phyloP scores from a whole-genome alignment of 2,329 filamentous ascomycete species.

The Fusarium pseudograminearum region DNA sequence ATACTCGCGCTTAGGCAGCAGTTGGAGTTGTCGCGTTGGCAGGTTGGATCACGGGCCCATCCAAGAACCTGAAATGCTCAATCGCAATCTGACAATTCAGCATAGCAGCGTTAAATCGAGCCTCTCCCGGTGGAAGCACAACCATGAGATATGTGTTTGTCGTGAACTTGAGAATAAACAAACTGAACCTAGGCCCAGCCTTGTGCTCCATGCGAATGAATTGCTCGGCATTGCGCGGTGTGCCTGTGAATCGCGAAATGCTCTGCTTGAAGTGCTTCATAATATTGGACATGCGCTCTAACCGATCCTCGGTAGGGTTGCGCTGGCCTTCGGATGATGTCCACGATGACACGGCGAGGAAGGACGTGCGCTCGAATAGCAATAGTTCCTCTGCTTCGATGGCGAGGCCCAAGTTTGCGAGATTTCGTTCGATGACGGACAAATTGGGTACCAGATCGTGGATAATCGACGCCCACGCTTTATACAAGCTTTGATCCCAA shows the following conservation, averaged over 20 bases:
- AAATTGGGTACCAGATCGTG: constrained; percentile 98
- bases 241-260: constrained; percentile 79
- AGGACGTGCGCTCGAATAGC: constrained; percentile 94
- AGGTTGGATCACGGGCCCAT: constrained; percentile 57
- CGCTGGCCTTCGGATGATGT: constrained; percentile 77
- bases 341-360: constrained; percentile 95
- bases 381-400: constrained; percentile 95
- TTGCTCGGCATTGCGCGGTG: constrained; percentile 83
- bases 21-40: constrained; percentile 14
- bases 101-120: constrained; percentile 89
- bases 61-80: constrained; percentile 79
- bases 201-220: constrained; percentile 86
- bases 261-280: constrained; percentile 98
- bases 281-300: constrained; percentile 95
- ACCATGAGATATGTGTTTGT: constrained; percentile 98
- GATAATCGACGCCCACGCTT: constrained; percentile 98
- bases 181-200: constrained; percentile 81
- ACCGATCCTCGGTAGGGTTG: constrained; percentile 92
- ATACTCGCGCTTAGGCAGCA: constrained; percentile 19
- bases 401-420: constrained; percentile 83
- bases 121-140: constrained; percentile 89
- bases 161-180: constrained; percentile 95
- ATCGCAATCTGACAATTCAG: constrained; percentile 90
- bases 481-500: constrained; percentile 98
- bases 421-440: constrained; percentile 85